Conservation (phyloP, 768 basidiomycete species). For the Candolleomyces eurysporus region DNA sequence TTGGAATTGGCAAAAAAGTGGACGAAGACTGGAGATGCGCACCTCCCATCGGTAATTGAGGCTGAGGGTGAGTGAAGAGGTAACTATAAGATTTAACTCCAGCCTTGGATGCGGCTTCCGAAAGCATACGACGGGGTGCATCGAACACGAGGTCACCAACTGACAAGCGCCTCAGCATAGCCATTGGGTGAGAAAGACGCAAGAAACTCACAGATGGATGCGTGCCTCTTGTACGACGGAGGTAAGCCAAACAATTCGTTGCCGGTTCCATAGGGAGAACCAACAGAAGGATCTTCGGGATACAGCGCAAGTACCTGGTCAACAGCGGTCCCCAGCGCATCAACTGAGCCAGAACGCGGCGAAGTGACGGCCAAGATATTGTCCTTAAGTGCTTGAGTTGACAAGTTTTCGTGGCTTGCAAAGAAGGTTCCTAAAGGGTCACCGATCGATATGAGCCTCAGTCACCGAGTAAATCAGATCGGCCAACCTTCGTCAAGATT, state of each 20-base stretch:
- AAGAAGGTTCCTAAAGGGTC: slow-evolving; percentile 18
- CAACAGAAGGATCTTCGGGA: slow-evolving; percentile 38
- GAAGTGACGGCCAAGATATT: no score
- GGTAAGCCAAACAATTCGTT: slow-evolving; percentile 41
- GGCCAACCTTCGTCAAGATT: slow-evolving; percentile 45
- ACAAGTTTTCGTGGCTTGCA: slow-evolving; percentile 21
- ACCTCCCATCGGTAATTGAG: slow-evolving; percentile 28
- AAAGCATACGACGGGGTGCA: slow-evolving; percentile 36
- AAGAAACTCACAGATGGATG: slow-evolving; percentile 24
- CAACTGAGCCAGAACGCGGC: no score
- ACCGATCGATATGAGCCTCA: neutral
- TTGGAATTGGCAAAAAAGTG: neutral
- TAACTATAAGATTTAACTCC: slow-evolving; percentile 42
- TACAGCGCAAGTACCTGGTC: slow-evolving; percentile 35
- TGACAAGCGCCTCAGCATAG: slow-evolving; percentile 2
- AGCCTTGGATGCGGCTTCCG: slow-evolving; percentile 33
- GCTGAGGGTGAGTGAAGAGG: slow-evolving; percentile 40
- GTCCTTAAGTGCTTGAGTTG: slow-evolving; percentile 22
- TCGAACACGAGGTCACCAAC: slow-evolving; percentile 41
- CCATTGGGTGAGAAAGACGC: neutral
- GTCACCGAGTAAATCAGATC: no score
- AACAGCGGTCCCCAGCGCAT: slow-evolving; percentile 21
- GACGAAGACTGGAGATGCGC: slow-evolving; percentile 25
- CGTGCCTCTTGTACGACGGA: slow-evolving; percentile 28
- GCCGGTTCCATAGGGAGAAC: slow-evolving; percentile 47